A percentile compares a stretch with the other conserved stretches of the same genome.
These are phyloP conservation scores for Tritrichomonas musculus DNA, from an alignment of 208 protist genomes.

Conservation along the genomic window DNA sequence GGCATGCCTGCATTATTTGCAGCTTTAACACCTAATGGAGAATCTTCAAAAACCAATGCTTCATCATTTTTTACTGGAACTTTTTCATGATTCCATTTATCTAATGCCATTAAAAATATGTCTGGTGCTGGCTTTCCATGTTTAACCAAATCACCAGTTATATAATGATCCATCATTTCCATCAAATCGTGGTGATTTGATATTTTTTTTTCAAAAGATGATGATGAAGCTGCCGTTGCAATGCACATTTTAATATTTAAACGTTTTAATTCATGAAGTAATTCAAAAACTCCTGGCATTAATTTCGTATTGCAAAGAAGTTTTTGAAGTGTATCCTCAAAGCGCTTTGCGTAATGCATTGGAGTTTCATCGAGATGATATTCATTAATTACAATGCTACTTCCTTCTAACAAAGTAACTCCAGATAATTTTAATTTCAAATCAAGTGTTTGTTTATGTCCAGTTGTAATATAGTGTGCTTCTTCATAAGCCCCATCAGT, in stretches of 20 bases:
- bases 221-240: not conserved
- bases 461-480: not conserved
- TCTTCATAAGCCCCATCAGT: not conserved
- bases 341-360: not conserved
- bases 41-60: not conserved
- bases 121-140: not conserved
- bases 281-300: not conserved
- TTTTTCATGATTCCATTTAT: no score
- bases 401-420: not conserved
- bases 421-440: not conserved
- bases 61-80: not conserved
- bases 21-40: not conserved
- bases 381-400: not conserved
- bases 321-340: not conserved
- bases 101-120: not conserved
- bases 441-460: not conserved
- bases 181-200: not conserved
- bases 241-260: not conserved
- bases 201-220: not conserved
- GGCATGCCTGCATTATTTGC: not conserved
- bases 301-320: not conserved
- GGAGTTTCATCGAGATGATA: not conserved
- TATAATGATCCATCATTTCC: not conserved
- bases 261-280: not conserved
- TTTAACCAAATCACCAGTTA: not conserved